Base-by-base conservation (phyloP, 1,284 basidiomycete genomes). In the Moesziomyces globuligerus region DNA sequence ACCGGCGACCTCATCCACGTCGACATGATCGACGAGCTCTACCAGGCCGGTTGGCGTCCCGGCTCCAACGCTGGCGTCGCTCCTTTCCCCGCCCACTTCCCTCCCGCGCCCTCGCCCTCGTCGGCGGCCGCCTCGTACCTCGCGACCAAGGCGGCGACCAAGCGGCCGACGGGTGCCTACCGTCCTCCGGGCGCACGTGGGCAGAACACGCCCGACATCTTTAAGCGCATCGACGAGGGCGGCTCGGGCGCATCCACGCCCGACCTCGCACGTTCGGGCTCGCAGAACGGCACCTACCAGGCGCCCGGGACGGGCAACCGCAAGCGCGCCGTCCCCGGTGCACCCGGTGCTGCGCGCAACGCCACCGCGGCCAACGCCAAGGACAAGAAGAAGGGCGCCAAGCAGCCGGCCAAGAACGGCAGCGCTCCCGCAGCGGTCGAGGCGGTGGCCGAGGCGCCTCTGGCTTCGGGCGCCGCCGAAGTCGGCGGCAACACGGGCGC, bases 141-240 rank as follows among this genome's bases (percentile, higher is more conserved):
- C 10, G 80, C 83, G 24, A 72, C 72, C 37, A 75, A 75, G 59
- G 65, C 72, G 20, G 67, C 74, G 5, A 59, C 73, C 13, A 60
- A 75, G 58, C 58, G 85, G 59, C 78, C 82, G 3, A 80, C 83
- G 17, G 81, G 85, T 75, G 65, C 76, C 64, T 83, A 70, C 48
- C 55, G 75, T 26, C 79, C 82, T 24, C 81, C 81, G 6, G 81
- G 94, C 25, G 93, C 94, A 1, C 87, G 95, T 3, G 94, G 94
- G 0, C 86, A 90, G 1, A 88, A 89, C 36, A 93, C 93, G 0
- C 92, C 93, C 0, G 86, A 88, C 11, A 90, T 91, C 36, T 97
- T 90, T 85, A 92, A 90, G 83, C 88, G 93, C 15, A 91, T 93
- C 78, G 94, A 95, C 67, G 91, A 93, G 74, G 90, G 90, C 34